Conservation (phyloP, 2,329 filamentous ascomycete genomes). For the Fusarium sp. region DNA sequence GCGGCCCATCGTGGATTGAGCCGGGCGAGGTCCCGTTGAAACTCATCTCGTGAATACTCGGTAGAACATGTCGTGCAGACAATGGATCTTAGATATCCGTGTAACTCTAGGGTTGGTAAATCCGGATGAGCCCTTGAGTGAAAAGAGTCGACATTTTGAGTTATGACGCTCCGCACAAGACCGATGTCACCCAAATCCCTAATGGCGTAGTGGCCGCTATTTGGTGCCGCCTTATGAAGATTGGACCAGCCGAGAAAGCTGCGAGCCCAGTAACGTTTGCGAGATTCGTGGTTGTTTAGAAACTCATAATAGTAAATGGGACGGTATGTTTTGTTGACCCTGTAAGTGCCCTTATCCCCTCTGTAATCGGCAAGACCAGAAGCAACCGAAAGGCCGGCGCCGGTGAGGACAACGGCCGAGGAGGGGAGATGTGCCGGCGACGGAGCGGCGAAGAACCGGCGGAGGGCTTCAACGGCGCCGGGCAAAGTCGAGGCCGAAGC, state of each 20-base stretch:
- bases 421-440: conserved; percentile 58
- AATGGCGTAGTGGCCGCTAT: conserved; percentile 79
- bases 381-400: conserved; percentile 91
- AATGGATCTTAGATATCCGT: conserved; percentile 85
- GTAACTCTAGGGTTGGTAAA: conserved; percentile 81
- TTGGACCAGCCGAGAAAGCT: conserved; percentile 94
- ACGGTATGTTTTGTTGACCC: conserved; percentile 85
- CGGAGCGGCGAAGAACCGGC: conserved; percentile 74
- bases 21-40: conserved; percentile 76
- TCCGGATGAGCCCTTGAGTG: conserved; percentile 78
- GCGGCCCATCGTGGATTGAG: conserved; percentile 88
- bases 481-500: conserved; percentile 70
- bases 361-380: conserved; percentile 94
- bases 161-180: conserved; percentile 78
- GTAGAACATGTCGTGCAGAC: conserved; percentile 81
- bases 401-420: conserved; percentile 66
- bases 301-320: conserved; percentile 97
- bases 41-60: conserved; percentile 73
- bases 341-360: conserved; percentile 88
- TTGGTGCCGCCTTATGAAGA: conserved; percentile 78
- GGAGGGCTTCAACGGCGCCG: conserved; percentile 79
- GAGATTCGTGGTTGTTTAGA: conserved; percentile 76
- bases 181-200: conserved; percentile 74
- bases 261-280: conserved; percentile 94
- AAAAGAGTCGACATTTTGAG: conserved; percentile 97